phyloP scores from a whole-genome alignment of 1,284 basidiomycete species.

The Cryptococcus sp. region DNA sequence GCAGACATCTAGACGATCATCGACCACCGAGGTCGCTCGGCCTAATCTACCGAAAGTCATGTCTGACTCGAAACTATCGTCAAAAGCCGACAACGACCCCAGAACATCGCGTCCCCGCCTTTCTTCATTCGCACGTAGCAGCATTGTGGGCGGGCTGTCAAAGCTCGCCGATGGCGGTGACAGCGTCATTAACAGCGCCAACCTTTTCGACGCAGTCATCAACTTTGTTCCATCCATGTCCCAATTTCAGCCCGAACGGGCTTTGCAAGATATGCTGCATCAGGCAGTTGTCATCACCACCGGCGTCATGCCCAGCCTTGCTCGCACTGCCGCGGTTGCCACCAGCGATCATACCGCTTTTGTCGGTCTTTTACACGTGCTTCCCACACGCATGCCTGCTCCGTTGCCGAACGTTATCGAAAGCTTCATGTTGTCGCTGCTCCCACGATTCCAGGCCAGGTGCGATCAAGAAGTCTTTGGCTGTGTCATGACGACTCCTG shows the following conservation, averaged over 20 bases:
- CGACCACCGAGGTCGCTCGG: neutral
- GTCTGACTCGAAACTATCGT: neutral
- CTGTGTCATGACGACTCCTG: conserved; percentile 23
- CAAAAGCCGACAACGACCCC: neutral
- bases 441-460: conserved; percentile 22
- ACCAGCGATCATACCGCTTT: neutral
- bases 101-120: conserved; percentile 2
- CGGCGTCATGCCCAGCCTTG: conserved; percentile 32
- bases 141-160: conserved; percentile 16
- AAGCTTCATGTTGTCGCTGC: conserved; percentile 38
- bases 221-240: conserved; percentile 39
- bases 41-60: neutral
- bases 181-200: conserved; percentile 4
- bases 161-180: conserved; percentile 5
- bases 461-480: conserved; percentile 28
- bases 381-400: conserved; percentile 31
- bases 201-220: conserved; percentile 41
- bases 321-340: conserved; percentile 6
- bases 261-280: conserved; percentile 43
- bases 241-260: conserved; percentile 21
- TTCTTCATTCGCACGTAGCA: conserved; percentile 13
- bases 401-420: conserved; percentile 41
- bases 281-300: conserved; percentile 40
- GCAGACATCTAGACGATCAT: neutral
- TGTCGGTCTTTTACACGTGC: conserved; percentile 38